phyloP scores from a whole-genome alignment of 1,284 basidiomycete species.

The Coniferiporia sulphurascens region DNA sequence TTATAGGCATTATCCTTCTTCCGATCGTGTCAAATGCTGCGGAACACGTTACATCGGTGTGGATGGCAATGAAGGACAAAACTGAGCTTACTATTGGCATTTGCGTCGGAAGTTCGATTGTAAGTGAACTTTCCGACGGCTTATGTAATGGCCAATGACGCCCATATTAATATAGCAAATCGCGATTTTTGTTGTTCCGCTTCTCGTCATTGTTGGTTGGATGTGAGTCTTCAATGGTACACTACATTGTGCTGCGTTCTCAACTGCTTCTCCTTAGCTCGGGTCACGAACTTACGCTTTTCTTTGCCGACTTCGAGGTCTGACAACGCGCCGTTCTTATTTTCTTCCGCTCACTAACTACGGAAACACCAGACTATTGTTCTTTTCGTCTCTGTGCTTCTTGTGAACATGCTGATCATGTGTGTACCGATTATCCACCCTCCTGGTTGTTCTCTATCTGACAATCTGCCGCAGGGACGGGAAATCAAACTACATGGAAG shows the following conservation, averaged over 20 bases:
- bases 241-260: slow-evolving; percentile 17
- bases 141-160: slow-evolving; percentile 1
- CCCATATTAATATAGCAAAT: slow-evolving; percentile 59
- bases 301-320: slow-evolving; percentile 79
- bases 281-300: slow-evolving; percentile 75
- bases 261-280: slow-evolving; percentile 37
- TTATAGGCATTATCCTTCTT: slow-evolving; percentile 72
- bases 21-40: slow-evolving; percentile 79
- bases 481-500: slow-evolving; percentile 86
- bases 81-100: slow-evolving; percentile 88
- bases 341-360: slow-evolving; percentile 12
- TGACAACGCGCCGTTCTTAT: slow-evolving; percentile 14
- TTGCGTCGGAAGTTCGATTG: slow-evolving; percentile 87
- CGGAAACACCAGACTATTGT: slow-evolving; percentile 60
- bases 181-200: slow-evolving; percentile 80
- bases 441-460: background rate
- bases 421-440: slow-evolving; percentile 33
- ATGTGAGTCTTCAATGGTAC: slow-evolving; percentile 39
- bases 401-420: slow-evolving; percentile 78
- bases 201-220: slow-evolving; percentile 83
- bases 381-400: slow-evolving; percentile 80
- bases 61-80: slow-evolving; percentile 87
- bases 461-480: slow-evolving; percentile 49
- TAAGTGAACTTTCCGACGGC: slow-evolving; percentile 33
- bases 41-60: slow-evolving; percentile 78